These are phyloP conservation scores for Clitopilus hobsonii DNA, from an alignment of 768 basidiomycete genomes.

Conservation along the genomic window DNA sequence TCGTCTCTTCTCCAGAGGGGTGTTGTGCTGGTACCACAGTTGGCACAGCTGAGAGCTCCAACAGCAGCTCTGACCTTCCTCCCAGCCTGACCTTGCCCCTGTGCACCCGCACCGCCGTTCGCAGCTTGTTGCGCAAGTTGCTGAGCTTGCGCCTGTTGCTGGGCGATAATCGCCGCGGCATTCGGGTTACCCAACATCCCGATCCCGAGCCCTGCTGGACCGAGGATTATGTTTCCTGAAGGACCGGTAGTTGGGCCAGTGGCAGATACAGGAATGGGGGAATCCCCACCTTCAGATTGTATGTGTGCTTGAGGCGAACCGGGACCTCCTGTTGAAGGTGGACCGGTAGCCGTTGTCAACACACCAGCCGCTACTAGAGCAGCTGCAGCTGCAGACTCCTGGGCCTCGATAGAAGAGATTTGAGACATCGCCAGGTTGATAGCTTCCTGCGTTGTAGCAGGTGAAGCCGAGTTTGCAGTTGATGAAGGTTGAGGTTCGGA, in stretches of 20 bases:
- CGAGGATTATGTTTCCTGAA: constrained; percentile 8
- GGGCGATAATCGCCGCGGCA: constrained; percentile 7
- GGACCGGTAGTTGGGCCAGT: not conserved
- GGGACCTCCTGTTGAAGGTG: not conserved
- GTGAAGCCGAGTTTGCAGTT: constrained; percentile 1
- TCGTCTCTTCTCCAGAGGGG: constrained; percentile 89
- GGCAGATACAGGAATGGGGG: not conserved
- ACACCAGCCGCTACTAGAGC: constrained; percentile 1
- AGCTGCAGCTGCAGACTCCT: constrained; percentile 1
- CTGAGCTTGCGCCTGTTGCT: constrained; percentile 3
- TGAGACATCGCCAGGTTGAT: not conserved
- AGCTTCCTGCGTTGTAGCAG: not conserved
- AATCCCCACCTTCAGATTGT: not conserved
- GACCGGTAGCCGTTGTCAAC: not conserved
- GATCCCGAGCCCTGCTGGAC: constrained; percentile 13
- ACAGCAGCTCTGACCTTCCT: constrained; percentile 39
- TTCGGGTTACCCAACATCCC: constrained; percentile 16
- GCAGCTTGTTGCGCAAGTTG: not conserved
- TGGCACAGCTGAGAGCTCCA: constrained; percentile 79
- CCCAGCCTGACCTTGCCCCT: constrained; percentile 13
- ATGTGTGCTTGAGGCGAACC: not conserved
- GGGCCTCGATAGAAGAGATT: not conserved
- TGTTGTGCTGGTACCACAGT: constrained; percentile 86
- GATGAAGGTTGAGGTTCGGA: constrained; percentile 7
- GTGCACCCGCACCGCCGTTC: constrained; percentile 10